phyloP scores from a whole-genome alignment of 208 protist species.

The Crithidia fasciculata region DNA sequence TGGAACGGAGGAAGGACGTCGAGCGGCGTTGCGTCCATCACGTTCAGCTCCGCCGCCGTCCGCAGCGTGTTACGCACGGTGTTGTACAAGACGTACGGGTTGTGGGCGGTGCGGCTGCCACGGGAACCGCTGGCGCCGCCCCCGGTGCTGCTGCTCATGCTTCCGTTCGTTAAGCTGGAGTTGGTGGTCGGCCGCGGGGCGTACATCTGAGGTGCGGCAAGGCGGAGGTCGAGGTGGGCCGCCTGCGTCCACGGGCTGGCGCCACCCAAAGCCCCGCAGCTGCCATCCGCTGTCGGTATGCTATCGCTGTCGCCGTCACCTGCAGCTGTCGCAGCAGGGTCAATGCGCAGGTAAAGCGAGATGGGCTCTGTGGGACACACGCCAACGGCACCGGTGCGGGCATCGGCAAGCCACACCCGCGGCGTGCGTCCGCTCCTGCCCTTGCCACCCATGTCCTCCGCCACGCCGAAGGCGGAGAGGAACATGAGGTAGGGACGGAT shows the following conservation, averaged over 20 bases:
- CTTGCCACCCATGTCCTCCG: not conserved
- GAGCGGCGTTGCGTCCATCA: conserved; percentile 19
- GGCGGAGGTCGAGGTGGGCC: conserved; percentile 18
- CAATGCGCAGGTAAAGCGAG: conserved; percentile 23
- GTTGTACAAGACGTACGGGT: conserved; percentile 13
- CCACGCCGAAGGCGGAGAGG: conserved; percentile 12
- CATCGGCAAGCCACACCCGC: conserved; percentile 73
- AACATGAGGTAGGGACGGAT: conserved; percentile 67
- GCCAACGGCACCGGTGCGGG: conserved; percentile 62
- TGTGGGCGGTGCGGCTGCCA: not conserved
- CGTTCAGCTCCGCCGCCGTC: conserved; percentile 19
- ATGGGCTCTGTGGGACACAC: conserved; percentile 39
- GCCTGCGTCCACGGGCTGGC: conserved; percentile 15
- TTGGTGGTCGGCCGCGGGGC: not conserved
- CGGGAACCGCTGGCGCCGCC: not conserved
- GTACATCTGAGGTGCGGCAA: conserved; percentile 6
- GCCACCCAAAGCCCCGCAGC: conserved; percentile 5
- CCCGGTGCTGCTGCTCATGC: not conserved
- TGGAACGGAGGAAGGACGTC: conserved; percentile 31
- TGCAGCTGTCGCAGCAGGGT: not conserved
- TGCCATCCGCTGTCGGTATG: not conserved
- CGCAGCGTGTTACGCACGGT: conserved; percentile 14
- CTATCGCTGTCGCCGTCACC: not conserved
- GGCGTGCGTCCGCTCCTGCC: conserved; percentile 8
- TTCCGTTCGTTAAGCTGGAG: too few relatives aligned